Evolutionary conservation across 257 asterid genomes (phyloP).

Genomic region (Craterostigma plantagineum): DNA sequence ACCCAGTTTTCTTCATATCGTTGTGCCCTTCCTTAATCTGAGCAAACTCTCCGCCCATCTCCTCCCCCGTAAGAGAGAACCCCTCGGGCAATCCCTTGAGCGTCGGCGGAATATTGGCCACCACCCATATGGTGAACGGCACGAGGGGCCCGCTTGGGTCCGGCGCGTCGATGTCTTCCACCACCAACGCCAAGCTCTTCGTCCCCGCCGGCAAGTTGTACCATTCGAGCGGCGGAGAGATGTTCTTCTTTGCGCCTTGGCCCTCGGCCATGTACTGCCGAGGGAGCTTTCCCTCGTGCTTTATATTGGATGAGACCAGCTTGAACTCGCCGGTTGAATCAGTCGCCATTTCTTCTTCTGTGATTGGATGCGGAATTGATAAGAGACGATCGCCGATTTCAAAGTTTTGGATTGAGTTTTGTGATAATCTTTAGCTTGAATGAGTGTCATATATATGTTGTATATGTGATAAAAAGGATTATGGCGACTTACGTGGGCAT

Average conservation of each 20-base stretch:
- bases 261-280: constrained; percentile 70
- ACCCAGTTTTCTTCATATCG: constrained; percentile 49
- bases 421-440: no score
- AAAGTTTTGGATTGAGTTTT: no score
- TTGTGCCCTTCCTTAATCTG: constrained; percentile 46
- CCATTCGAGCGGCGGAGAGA: constrained; percentile 80
- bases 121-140: constrained; percentile 67
- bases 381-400: no score
- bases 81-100: constrained; percentile 80
- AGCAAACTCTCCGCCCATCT: constrained; percentile 27
- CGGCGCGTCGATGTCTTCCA: constrained; percentile 63
- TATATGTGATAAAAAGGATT: no score
- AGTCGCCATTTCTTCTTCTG: constrained; percentile 25
- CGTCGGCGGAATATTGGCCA: constrained; percentile 48
- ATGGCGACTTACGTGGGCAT: no score
- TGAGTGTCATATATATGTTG: no score
- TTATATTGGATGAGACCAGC: constrained; percentile 24
- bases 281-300: constrained; percentile 48
- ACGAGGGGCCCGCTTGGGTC: constrained; percentile 43
- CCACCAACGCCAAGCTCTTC: constrained; percentile 41
- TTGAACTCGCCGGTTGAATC: constrained; percentile 46
- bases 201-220: constrained; percentile 59
- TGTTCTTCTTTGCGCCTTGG: constrained; percentile 47
- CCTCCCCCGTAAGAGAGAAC: constrained; percentile 42
- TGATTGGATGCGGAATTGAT: no score